Base-by-base conservation (phyloP, 2,329 filamentous ascomycete genomes). In the Plectosphaerella sp. region DNA sequence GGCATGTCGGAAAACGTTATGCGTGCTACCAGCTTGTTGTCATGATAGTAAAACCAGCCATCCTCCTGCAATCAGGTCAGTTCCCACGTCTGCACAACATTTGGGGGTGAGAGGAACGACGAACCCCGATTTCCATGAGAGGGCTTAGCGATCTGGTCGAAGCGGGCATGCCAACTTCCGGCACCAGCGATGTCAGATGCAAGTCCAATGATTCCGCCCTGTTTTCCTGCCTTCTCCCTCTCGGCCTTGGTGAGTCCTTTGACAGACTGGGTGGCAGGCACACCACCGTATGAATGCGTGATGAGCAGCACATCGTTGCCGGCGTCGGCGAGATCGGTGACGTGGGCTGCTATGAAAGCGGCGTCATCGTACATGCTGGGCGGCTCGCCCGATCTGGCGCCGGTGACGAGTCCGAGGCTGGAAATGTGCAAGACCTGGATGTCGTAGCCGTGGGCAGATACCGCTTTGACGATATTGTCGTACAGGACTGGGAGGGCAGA, bases 191-290 rank as follows among this genome's bases (percentile, higher is more conserved):
- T 1, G 64, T 62, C 54, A 61, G 61, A 72, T 6, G 58, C 67
- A 16, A 63, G 54, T 52, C 59, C 62, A 3, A 67, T 55, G 3
- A 75, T 57, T 1, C 70, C 71, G 2, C 72, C 73, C 49, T 63
- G 66, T 53, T 68, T 64, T 0, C 70, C 70, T 14, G 59, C 52
- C 16, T 57, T 54, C 45, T 62, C 57, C 22, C 72, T 59, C 45
- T 70, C 64, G 35, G 57, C 54, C 47, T 70, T 67, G 6, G 62
- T 58, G 7, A 71, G 55, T 0, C 68, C 71, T 12, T 64, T 62
- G 1, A 67, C 56, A 5, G 65, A 67, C 52, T 71, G 65, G 4
- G 53, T 54, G 0, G 59, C 61, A 3, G 57, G 54, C 3, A 52
- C 46, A 0, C 58, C 60, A 3, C 60, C 60, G 6, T 62, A 62